Percentiles rank a stretch among this genome's conserved stretches.
Conservation (phyloP, 2,329 filamentous ascomycete genomes). For the Phialophora expanda region DNA sequence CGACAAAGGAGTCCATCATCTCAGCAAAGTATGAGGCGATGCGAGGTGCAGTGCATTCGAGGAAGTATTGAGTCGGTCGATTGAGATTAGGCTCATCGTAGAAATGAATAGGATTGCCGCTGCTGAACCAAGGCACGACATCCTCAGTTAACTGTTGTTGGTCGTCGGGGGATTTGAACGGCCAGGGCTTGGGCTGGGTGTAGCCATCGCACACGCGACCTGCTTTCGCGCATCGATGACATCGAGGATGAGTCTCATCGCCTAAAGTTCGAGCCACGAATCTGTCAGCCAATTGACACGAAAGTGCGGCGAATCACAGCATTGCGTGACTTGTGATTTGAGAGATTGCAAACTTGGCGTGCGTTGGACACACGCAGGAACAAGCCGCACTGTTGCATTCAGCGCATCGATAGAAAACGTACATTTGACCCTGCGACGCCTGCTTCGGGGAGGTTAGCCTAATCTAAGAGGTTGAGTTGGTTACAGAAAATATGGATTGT, state of each 20-base stretch:
- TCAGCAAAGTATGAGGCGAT: conserved; percentile 30
- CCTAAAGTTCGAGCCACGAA: conserved; percentile 23
- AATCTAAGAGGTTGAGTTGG: background rate
- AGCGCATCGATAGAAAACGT: background rate
- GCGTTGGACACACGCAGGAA: too few relatives aligned
- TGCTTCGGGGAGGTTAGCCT: conserved; percentile 14
- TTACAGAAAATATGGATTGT: background rate
- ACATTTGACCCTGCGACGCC: conserved; percentile 34
- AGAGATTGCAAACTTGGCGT: background rate
- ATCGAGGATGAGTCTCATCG: conserved; percentile 41
- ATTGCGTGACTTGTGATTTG: background rate
- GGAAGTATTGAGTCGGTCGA: conserved; percentile 27
- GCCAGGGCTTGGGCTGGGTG: conserved; percentile 28
- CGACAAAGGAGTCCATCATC: conserved; percentile 33
- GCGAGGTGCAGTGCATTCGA: conserved; percentile 29
- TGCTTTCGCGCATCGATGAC: conserved; percentile 41
- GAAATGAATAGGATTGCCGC: conserved; percentile 24
- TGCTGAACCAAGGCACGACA: conserved; percentile 13
- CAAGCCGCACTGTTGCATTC: background rate
- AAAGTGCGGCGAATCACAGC: background rate
- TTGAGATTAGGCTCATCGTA: conserved; percentile 30
- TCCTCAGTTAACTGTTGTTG: conserved; percentile 1
- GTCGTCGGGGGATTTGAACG: conserved; percentile 15
- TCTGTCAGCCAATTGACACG: background rate
- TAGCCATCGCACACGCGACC: conserved; percentile 44